Conservation (phyloP, 2,329 filamentous ascomycete genomes). For the Sclerotinia spermophila region DNA sequence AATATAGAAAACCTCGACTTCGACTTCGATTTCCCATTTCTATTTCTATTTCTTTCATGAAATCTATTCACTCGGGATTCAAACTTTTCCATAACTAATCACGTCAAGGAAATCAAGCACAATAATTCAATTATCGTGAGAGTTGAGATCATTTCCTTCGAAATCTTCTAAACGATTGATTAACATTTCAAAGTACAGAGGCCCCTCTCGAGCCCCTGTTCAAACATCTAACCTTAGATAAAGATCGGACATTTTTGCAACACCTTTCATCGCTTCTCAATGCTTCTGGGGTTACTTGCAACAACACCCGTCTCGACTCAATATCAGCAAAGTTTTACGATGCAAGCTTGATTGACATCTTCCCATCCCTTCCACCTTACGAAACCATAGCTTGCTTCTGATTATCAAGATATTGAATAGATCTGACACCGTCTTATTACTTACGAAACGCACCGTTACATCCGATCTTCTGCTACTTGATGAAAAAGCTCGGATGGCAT, state of each 20-base stretch:
- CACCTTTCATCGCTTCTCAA: conserved; percentile 9
- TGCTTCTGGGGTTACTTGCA: conserved; percentile 22
- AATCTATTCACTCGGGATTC: neutral
- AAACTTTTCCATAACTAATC: no score
- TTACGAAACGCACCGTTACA: conserved; percentile 44
- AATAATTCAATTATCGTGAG: neutral
- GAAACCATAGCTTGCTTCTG: conserved; percentile 49
- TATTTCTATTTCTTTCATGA: neutral
- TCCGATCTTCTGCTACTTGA: conserved; percentile 39
- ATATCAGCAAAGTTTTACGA: neutral
- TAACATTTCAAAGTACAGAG: neutral
- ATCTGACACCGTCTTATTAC: conserved; percentile 9
- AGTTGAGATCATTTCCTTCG: neutral
- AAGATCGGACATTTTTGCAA: conserved; percentile 10
- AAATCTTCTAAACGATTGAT: neutral
- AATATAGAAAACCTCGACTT: conserved; percentile 8
- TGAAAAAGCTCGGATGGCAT: conserved; percentile 35
- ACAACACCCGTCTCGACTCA: conserved; percentile 18
- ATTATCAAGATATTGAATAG: conserved; percentile 33
- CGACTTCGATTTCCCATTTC: neutral
- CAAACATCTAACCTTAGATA: conserved; percentile 2
- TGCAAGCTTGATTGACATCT: neutral
- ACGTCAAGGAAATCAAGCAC: neutral
- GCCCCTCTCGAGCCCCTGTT: neutral
- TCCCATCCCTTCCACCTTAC: conserved; percentile 22